phyloP scores from a whole-genome alignment of 1,284 basidiomycete genomes.

The Xerocomus minutiporus region DNA sequence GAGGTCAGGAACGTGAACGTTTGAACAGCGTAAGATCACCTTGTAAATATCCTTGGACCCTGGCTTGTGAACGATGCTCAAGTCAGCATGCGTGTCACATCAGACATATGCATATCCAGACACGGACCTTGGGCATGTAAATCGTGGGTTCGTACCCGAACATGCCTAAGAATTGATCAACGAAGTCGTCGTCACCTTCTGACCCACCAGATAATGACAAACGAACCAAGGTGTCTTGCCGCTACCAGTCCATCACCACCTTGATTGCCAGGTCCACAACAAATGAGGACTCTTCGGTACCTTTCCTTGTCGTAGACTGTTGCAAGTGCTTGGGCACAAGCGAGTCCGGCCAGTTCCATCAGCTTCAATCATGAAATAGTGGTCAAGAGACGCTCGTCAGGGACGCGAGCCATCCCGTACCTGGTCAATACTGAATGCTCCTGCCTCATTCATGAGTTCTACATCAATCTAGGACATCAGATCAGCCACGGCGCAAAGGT shows the following conservation, averaged over 20 bases:
- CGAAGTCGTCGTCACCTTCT: background rate
- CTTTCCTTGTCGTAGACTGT: conserved; percentile 67
- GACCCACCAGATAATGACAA: background rate
- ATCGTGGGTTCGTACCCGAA: conserved; percentile 84
- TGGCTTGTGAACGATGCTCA: conserved; percentile 43
- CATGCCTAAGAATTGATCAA: conserved; percentile 51
- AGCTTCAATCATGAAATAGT: conserved; percentile 47
- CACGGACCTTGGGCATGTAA: conserved; percentile 83
- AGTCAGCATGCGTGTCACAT: conserved; percentile 1
- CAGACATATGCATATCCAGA: conserved; percentile 7
- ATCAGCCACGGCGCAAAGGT: conserved; percentile 1
- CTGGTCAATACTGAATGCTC: conserved; percentile 91
- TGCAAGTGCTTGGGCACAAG: conserved; percentile 87
- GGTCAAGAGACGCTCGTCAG: background rate
- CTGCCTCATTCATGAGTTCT: conserved; percentile 80
- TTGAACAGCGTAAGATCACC: conserved; percentile 33
- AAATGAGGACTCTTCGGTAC: conserved; percentile 78
- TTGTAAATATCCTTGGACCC: conserved; percentile 88
- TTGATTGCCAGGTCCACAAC: conserved; percentile 96
- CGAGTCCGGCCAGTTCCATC: conserved; percentile 97
- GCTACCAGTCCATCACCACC: conserved; percentile 97
- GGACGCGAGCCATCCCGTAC: conserved; percentile 33
- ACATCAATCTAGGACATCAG: conserved; percentile 70
- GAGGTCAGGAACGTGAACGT: background rate
- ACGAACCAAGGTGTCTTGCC: conserved; percentile 83